A percentile compares a stretch with the other conserved stretches of the same genome.
phyloP scores from a whole-genome alignment of 2,329 filamentous ascomycete species.

The Neurospora crassa region DNA sequence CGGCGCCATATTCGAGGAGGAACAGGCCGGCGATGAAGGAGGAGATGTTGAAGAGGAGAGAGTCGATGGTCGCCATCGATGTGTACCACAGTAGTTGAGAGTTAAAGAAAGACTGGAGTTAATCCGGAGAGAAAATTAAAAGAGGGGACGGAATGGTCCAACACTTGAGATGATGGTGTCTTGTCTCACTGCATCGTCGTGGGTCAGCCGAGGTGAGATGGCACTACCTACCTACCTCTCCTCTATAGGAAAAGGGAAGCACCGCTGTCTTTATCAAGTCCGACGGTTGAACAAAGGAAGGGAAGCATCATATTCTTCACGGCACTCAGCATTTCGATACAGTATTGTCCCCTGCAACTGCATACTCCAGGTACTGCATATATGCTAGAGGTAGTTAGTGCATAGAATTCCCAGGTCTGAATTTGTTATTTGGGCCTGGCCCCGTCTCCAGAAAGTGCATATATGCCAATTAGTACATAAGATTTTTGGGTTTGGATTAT shows the following conservation, averaged over 20 bases:
- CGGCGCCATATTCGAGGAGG: constrained; percentile 39
- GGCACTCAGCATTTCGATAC: background rate
- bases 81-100: background rate
- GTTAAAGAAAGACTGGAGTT: constrained; percentile 1
- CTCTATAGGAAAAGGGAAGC: background rate
- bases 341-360: too few relatives aligned
- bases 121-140: background rate
- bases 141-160: background rate
- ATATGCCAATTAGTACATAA: too few relatives aligned
- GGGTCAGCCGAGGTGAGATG: background rate
- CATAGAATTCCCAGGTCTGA: too few relatives aligned
- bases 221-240: background rate
- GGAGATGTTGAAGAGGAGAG: constrained; percentile 29
- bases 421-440: too few relatives aligned
- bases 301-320: background rate
- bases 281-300: background rate
- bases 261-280: background rate
- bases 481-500: too few relatives aligned
- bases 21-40: constrained; percentile 35
- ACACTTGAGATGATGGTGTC: background rate
- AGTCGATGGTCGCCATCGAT: constrained; percentile 22
- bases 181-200: background rate
- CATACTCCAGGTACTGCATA: too few relatives aligned
- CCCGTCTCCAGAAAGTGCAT: too few relatives aligned
- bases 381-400: too few relatives aligned